Evolutionary conservation across 2,329 filamentous ascomycete genomes (phyloP).

Genomic region (Ceratocystis albifundus): DNA sequence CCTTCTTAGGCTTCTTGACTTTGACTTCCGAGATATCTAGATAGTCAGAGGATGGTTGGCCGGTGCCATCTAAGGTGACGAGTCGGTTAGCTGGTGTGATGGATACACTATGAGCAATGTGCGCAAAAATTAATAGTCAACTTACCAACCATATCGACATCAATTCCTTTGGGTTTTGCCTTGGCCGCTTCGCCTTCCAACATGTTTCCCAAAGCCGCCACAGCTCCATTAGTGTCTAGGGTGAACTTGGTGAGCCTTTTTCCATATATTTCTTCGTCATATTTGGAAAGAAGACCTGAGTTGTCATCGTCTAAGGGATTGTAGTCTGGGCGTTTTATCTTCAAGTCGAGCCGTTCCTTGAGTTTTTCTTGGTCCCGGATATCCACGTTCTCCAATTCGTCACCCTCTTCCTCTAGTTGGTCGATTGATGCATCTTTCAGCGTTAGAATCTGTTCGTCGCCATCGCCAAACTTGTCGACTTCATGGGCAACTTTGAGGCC

Average conservation of each 20-base stretch:
- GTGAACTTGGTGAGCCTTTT: constrained; percentile 85
- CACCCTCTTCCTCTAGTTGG: constrained; percentile 65
- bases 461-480: constrained; percentile 60
- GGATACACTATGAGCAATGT: constrained; percentile 33
- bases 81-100: neutral
- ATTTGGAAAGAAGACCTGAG: constrained; percentile 69
- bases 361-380: constrained; percentile 62
- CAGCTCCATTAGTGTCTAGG: constrained; percentile 64
- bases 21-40: constrained; percentile 77
- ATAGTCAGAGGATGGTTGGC: constrained; percentile 62
- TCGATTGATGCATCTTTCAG: constrained; percentile 87
- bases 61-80: constrained; percentile 14
- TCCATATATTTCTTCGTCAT: constrained; percentile 87
- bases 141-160: constrained; percentile 63
- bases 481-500: constrained; percentile 91
- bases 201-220: constrained; percentile 49
- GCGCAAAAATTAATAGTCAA: constrained; percentile 9
- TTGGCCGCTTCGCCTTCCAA: constrained; percentile 38
- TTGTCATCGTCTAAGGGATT: constrained; percentile 68
- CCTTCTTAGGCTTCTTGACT: constrained; percentile 90
- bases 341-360: constrained; percentile 65
- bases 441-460: constrained; percentile 78
- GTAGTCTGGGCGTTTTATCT: constrained; percentile 83
- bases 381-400: constrained; percentile 72
- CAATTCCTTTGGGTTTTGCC: constrained; percentile 55